A percentile compares a stretch with the other conserved stretches of the same genome.
Conservation (phyloP, 441 rosid genomes). For the Kokia cookei region DNA sequence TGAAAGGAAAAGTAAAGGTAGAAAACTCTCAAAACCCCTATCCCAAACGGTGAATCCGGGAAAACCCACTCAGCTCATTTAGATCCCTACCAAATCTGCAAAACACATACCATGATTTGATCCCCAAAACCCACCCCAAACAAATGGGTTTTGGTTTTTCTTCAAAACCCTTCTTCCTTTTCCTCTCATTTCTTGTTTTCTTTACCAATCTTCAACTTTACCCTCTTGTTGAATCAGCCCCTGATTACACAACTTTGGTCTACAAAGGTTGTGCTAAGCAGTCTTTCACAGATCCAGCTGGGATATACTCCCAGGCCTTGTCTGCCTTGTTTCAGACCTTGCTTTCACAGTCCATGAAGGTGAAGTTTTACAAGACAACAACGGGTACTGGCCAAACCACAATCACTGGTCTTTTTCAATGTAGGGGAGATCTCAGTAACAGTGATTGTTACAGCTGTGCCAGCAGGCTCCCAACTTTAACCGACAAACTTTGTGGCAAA, state of each 20-base stretch:
- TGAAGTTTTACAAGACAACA: conserved; percentile 80
- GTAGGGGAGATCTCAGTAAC: conserved; percentile 79
- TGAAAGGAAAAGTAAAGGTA: conserved; percentile 3
- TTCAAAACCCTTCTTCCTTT: conserved; percentile 32
- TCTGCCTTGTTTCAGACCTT: conserved; percentile 79
- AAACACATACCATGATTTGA: conserved; percentile 50
- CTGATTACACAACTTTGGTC: conserved; percentile 61
- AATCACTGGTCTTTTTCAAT: conserved; percentile 87
- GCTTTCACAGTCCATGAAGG: conserved; percentile 74
- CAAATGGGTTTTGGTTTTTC: conserved; percentile 52
- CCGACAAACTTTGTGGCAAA: conserved; percentile 71
- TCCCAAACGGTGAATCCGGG: conserved; percentile 16
- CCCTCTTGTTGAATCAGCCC: conserved; percentile 38
- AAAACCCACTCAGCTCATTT: conserved; percentile 18
- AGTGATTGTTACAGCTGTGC: conserved; percentile 88
- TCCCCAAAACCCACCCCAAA: conserved; percentile 20
- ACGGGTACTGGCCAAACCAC: conserved; percentile 67
- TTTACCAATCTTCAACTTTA: conserved; percentile 10
- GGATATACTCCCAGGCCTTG: conserved; percentile 71
- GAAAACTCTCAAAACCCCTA: conserved; percentile 13
- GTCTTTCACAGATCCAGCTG: conserved; percentile 73
- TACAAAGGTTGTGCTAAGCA: conserved; percentile 91
- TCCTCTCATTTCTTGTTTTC: conserved; percentile 29
- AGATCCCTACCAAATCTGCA: conserved; percentile 6
- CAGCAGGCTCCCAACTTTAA: conserved; percentile 75